Percentiles rank a stretch among this genome's conserved stretches.
Conservation (phyloP, 2,329 filamentous ascomycete genomes). For the Penicillium sp. region DNA sequence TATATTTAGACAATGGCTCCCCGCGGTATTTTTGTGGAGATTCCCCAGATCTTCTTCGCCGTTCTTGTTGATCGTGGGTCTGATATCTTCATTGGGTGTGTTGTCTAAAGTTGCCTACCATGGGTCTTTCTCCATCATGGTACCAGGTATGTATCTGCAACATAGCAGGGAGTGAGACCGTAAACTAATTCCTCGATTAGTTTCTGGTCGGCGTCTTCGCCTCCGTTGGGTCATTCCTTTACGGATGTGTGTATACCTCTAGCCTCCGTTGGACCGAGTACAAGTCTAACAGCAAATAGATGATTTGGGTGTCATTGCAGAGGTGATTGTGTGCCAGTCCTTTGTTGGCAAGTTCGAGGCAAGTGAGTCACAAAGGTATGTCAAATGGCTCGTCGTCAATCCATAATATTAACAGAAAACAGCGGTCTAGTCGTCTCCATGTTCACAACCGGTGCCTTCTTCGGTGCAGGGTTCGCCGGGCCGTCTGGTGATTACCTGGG, state of each 20-base stretch:
- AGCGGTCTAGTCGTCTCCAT: slow-evolving; percentile 72
- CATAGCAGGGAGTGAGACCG: background rate
- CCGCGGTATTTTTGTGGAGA: slow-evolving; percentile 16
- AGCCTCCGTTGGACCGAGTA: too few relatives aligned
- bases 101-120: slow-evolving; percentile 28
- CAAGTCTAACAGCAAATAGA: slow-evolving; percentile 28
- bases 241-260: slow-evolving; percentile 45
- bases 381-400: background rate
- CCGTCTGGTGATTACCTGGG: slow-evolving; percentile 63
- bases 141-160: slow-evolving; percentile 48
- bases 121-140: slow-evolving; percentile 57
- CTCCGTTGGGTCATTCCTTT: slow-evolving; percentile 58
- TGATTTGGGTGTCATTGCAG: slow-evolving; percentile 60
- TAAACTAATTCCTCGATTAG: slow-evolving; percentile 28
- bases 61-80: slow-evolving; percentile 11
- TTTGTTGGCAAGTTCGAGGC: slow-evolving; percentile 34
- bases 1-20: slow-evolving; percentile 16
- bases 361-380: slow-evolving; percentile 31
- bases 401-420: background rate
- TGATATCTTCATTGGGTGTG: background rate
- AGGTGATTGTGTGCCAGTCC: slow-evolving; percentile 49
- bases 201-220: slow-evolving; percentile 60
- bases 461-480: slow-evolving; percentile 65
- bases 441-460: slow-evolving; percentile 74
- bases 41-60: slow-evolving; percentile 25